Percentiles rank a stretch among this genome's conserved stretches.
These are phyloP conservation scores for Mycena haematopus DNA, from an alignment of 768 basidiomycete genomes.

Conservation along the genomic window DNA sequence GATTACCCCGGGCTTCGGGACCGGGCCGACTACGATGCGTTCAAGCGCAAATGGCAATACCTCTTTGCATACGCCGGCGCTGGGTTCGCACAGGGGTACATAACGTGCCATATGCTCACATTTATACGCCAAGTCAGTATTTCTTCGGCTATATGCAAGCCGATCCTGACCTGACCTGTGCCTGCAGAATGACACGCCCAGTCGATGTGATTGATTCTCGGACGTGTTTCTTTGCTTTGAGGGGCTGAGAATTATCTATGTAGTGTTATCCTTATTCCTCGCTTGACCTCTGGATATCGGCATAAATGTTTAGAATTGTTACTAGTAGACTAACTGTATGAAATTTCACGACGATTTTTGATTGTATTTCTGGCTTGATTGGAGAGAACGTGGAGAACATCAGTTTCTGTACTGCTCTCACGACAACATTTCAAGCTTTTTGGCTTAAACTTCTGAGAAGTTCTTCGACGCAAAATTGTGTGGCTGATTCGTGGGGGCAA, in stretches of 20 bases:
- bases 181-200: conserved; percentile 56
- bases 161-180: conserved; percentile 9
- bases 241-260: conserved; percentile 18
- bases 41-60: conserved; percentile 85
- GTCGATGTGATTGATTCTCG: conserved; percentile 51
- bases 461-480: conserved; percentile 10
- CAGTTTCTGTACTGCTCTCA: conserved; percentile 6
- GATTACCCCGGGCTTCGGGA: conserved; percentile 69
- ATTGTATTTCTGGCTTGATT: not conserved
- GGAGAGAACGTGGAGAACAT: not conserved
- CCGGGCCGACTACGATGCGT: conserved; percentile 63
- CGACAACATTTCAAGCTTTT: conserved; percentile 9
- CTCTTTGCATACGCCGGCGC: conserved; percentile 84
- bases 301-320: conserved; percentile 20
- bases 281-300: conserved; percentile 1
- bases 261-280: conserved; percentile 30
- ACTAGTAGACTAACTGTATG: conserved; percentile 20
- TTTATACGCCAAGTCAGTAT: conserved; percentile 43
- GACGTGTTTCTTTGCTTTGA: conserved; percentile 13
- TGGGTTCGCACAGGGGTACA: conserved; percentile 81
- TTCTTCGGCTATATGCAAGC: not conserved
- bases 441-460: not conserved
- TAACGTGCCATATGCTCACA: conserved; percentile 83
- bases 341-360: conserved; percentile 20
- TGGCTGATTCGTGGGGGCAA: not conserved